Evolutionary conservation across 176 grass and related monocot genomes (phyloP).

Genomic region (Hyparrhenia diplandra): DNA sequence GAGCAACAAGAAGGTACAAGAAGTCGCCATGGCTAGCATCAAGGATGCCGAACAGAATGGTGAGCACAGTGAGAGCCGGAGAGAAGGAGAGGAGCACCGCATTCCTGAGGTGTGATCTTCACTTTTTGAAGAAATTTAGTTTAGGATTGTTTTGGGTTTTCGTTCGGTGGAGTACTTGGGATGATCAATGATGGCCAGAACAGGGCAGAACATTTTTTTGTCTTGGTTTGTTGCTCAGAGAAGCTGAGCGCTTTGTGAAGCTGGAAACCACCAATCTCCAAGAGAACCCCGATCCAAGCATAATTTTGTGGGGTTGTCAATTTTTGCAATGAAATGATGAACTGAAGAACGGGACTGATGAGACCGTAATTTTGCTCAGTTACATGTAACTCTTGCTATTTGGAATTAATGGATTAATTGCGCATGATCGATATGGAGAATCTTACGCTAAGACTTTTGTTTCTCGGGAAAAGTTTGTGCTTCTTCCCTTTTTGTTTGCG

Average conservation of each 20-base stretch:
- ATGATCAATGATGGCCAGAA: not conserved
- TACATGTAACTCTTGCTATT: slow-evolving; percentile 6
- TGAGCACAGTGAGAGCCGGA: slow-evolving; percentile 45
- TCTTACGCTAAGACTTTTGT: slow-evolving; percentile 26
- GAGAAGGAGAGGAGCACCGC: slow-evolving; percentile 31
- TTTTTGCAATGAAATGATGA: slow-evolving; percentile 22
- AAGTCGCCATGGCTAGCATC: slow-evolving; percentile 27
- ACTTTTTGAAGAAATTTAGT: not conserved
- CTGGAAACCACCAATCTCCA: slow-evolving; percentile 5
- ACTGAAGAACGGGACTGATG: not conserved
- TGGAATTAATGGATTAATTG: not conserved
- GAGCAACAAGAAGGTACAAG: slow-evolving; percentile 22
- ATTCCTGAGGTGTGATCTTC: slow-evolving; percentile 48
- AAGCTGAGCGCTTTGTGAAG: not conserved
- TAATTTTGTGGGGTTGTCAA: slow-evolving; percentile 21
- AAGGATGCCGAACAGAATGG: slow-evolving; percentile 28
- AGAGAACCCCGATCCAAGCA: slow-evolving; percentile 19
- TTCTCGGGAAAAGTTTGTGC: slow-evolving; percentile 40
- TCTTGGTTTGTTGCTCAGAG: slow-evolving; percentile 27
- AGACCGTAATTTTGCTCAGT: not conserved
- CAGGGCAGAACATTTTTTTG: slow-evolving; percentile 36
- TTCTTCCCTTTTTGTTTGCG: slow-evolving; percentile 16
- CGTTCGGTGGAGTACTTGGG: not conserved
- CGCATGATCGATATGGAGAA: not conserved
- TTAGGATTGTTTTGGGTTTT: slow-evolving; percentile 17